These are phyloP conservation scores for Periconia sp. DNA, from an alignment of 2,329 filamentous ascomycete species.

Conservation along the genomic window DNA sequence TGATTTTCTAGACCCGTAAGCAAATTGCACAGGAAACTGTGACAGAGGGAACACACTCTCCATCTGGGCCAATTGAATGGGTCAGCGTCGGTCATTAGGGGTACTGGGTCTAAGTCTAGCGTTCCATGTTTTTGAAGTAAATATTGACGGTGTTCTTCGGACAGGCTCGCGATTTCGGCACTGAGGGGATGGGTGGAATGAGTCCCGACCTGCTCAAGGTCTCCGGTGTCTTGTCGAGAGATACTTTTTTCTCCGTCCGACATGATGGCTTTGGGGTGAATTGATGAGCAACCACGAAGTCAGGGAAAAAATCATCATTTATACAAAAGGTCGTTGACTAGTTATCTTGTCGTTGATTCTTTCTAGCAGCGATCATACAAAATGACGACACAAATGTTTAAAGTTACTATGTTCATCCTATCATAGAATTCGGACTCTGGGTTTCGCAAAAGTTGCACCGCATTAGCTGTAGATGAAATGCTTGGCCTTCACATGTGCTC, in stretches of 20 bases:
- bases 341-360: neutral
- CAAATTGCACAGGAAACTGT: neutral
- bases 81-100: slow-evolving; percentile 53
- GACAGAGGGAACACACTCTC: slow-evolving; percentile 41
- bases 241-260: slow-evolving; percentile 9
- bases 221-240: slow-evolving; percentile 9
- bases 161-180: slow-evolving; percentile 36
- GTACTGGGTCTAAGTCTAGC: slow-evolving; percentile 56
- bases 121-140: slow-evolving; percentile 57
- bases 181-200: slow-evolving; percentile 32
- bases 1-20: slow-evolving; percentile 48
- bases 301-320: too few relatives aligned
- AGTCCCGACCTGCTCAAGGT: slow-evolving; percentile 28
- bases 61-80: slow-evolving; percentile 59
- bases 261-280: neutral
- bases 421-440: neutral
- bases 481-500: neutral
- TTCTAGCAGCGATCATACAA: neutral
- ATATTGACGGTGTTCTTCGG: slow-evolving; percentile 52
- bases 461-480: neutral
- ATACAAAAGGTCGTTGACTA: too few relatives aligned
- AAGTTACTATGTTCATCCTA: neutral
- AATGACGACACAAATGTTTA: neutral
- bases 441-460: neutral
- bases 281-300: too few relatives aligned